A percentile compares a stretch with the other conserved stretches of the same genome.
Evolutionary conservation across 192 early-diverging fungal species (phyloP).

Genomic region (Coemansia sp.): DNA sequence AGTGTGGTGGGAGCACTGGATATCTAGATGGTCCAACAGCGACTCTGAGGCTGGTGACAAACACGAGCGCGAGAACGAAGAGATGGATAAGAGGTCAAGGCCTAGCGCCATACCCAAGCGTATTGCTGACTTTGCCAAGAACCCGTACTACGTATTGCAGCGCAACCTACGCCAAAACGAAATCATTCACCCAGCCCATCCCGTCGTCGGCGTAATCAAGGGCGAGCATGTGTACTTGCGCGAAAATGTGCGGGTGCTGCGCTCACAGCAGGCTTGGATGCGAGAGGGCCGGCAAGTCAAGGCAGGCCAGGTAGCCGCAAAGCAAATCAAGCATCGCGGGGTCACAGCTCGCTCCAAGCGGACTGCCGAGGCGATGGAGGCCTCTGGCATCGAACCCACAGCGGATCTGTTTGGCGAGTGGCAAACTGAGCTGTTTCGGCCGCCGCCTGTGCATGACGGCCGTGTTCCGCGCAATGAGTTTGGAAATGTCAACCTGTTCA

Average conservation of each 20-base stretch:
- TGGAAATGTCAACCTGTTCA: constrained; percentile 87
- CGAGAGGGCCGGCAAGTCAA: constrained; percentile 50
- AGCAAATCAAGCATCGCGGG: constrained; percentile 28
- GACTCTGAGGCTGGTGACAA: constrained; percentile 8
- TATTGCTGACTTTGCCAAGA: constrained; percentile 77
- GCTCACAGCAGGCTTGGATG: constrained; percentile 67
- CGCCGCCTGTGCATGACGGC: constrained; percentile 69
- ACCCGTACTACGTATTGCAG: constrained; percentile 79
- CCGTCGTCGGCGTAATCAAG: constrained; percentile 75
- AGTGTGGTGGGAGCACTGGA: constrained; percentile 50
- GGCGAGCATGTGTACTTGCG: constrained; percentile 83
- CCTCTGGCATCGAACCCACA: constrained; percentile 10
- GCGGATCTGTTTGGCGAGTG: constrained; percentile 75
- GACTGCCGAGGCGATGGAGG: constrained; percentile 22
- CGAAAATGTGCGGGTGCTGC: constrained; percentile 63
- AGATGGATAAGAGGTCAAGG: constrained; percentile 48
- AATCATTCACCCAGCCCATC: constrained; percentile 68
- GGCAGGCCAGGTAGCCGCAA: constrained; percentile 40
- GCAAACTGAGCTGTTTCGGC: constrained; percentile 77
- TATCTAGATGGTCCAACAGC: constrained; percentile 31
- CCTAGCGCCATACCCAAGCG: constrained; percentile 77
- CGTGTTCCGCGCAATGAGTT: constrained; percentile 79
- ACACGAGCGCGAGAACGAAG: constrained; percentile 57
- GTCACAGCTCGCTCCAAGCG: constrained; percentile 16
- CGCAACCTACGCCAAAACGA: constrained; percentile 82